phyloP scores from a whole-genome alignment of 2,329 filamentous ascomycete genomes.

The Sporothrix inflata region DNA sequence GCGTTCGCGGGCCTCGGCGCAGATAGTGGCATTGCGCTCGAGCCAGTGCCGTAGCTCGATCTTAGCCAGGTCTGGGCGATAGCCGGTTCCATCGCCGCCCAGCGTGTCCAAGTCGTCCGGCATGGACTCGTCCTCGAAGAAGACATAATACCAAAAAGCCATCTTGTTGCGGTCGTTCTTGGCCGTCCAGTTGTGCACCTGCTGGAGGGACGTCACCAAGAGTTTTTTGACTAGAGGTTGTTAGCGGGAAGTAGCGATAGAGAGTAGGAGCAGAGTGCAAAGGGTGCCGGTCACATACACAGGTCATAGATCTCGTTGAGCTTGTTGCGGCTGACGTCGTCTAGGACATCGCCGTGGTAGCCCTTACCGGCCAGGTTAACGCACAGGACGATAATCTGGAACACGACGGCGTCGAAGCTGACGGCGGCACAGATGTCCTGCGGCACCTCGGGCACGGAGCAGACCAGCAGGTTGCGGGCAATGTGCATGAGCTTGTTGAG shows the following conservation, averaged over 20 bases:
- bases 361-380: constrained; percentile 70
- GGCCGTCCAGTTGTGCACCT: constrained; percentile 70
- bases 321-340: constrained; percentile 60
- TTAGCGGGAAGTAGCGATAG: background rate
- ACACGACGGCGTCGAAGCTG: constrained; percentile 67
- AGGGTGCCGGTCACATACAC: constrained; percentile 50
- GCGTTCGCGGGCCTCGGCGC: constrained; percentile 57
- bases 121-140: constrained; percentile 61
- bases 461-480: constrained; percentile 66
- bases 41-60: constrained; percentile 66
- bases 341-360: constrained; percentile 65
- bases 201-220: constrained; percentile 66
- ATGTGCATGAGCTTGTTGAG: constrained; percentile 71
- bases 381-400: constrained; percentile 66
- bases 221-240: constrained; percentile 62
- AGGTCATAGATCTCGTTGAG: constrained; percentile 66
- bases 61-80: constrained; percentile 61
- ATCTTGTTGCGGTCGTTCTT: constrained; percentile 72
- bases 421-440: constrained; percentile 68
- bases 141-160: constrained; percentile 68
- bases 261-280: background rate
- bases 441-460: constrained; percentile 65
- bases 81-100: constrained; percentile 55
- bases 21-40: constrained; percentile 62
- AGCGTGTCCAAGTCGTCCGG: constrained; percentile 56